Percentiles rank a stretch among this genome's conserved stretches.
phyloP scores from a whole-genome alignment of 2,329 filamentous ascomycete species.

The Xylariaceae sp. region DNA sequence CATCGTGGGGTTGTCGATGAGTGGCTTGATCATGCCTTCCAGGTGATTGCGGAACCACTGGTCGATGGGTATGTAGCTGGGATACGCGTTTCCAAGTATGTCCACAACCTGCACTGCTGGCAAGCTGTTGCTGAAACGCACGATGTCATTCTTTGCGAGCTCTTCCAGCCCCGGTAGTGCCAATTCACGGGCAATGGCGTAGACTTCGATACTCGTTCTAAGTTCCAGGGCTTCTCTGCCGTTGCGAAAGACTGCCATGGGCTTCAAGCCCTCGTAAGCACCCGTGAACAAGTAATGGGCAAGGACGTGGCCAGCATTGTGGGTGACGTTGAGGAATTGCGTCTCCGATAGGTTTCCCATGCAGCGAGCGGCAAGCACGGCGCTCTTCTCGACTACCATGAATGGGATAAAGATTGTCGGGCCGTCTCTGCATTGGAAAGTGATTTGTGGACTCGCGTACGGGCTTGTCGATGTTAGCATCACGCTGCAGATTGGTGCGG shows the following conservation, averaged over 20 bases:
- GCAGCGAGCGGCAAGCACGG: conserved; percentile 1
- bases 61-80: too few species aligned
- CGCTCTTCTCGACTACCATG: conserved; percentile 6
- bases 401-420: conserved; percentile 2
- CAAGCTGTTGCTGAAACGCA: too few species aligned
- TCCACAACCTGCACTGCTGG: too few species aligned
- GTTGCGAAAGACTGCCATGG: conserved; percentile 7
- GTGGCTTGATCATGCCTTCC: too few species aligned
- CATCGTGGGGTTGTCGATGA: too few species aligned
- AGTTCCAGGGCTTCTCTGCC: conserved; percentile 19
- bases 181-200: conserved; percentile 14
- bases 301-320: conserved; percentile 18
- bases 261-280: conserved; percentile 22
- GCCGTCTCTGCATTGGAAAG: conserved; percentile 8
- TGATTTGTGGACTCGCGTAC: conserved; percentile 10
- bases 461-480: conserved; percentile 10
- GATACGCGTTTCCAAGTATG: too few species aligned
- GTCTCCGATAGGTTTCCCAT: not conserved
- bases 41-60: too few species aligned
- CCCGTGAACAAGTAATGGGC: conserved; percentile 22
- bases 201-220: conserved; percentile 16
- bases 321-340: conserved; percentile 18
- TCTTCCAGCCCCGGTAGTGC: conserved; percentile 3
- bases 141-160: too few species aligned
- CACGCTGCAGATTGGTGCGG: not conserved